Evolutionary conservation across 805 yeast genomes (phyloP), one percentile per base, ranked within the genome.

Genomic region (Candida easanensis): DNA sequence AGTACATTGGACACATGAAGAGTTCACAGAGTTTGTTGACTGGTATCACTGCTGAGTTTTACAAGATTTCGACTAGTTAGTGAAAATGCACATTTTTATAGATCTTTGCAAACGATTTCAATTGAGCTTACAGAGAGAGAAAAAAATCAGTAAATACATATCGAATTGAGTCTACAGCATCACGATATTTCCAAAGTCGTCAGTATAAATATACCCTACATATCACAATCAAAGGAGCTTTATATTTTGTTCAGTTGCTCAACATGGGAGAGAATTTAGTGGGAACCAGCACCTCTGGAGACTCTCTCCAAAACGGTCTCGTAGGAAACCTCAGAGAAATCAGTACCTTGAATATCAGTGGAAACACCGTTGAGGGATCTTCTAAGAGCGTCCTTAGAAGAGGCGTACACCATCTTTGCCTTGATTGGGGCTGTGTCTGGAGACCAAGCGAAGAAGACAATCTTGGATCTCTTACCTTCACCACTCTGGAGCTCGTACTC

Each of bases 331-430:
- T 93, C 99, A 50, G 95, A 83, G 71, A 82, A 90, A 70, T 93
- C 99, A 46, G 99, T 93, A 64, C 98, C 99, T 76, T 93, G 99
- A 62, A 93, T 77, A 64, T 93, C 99, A 56, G 96, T 69, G 45
- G 97, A 74, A 56, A 93, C 82, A 69, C 99, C 99, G 67, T 87
- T 91, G 64, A 93, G 77, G 44, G 99, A 91, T 73, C 96, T 88
- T 78, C 98, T 91, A 63, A 93, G 79, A 38, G 97, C 96, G 61
- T 90, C 98, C 73, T 89, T 89, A 48, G 98, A 90, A n/a, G 97
- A 81, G 37, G 99, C 98, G 74, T 90, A 91, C 51, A 91, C 86
- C 99, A 93, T 93, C 85, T 93, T 93, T 58, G 89, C 68, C 76
- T 95, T 85, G 61, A 93, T 82, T 50, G 93, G 88, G 42, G 98